phyloP scores from a whole-genome alignment of 2,329 filamentous ascomycete species.

The Gliomastix tumulicola region DNA sequence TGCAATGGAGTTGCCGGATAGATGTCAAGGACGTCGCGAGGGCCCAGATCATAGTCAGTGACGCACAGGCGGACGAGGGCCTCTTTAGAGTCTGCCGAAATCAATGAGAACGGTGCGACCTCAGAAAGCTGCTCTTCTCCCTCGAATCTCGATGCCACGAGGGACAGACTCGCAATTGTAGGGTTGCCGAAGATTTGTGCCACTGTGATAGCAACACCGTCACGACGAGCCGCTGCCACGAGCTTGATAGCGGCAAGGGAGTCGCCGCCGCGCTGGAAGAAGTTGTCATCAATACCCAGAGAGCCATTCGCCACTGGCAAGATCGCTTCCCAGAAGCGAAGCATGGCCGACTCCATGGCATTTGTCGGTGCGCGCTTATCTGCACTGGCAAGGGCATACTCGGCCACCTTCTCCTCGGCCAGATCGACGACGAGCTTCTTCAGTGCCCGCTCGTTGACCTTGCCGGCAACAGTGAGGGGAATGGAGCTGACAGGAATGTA shows the following conservation, averaged over 20 bases:
- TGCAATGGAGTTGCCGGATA: conserved; percentile 28
- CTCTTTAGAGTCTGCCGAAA: no score
- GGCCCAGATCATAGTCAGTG: conserved; percentile 1
- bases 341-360: neutral
- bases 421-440: neutral
- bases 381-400: no score
- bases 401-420: no score
- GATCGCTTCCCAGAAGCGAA: conserved; percentile 16
- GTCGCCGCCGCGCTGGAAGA: conserved; percentile 34
- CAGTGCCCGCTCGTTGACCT: conserved; percentile 33
- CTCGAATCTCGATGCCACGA: no score
- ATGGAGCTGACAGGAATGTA: conserved; percentile 28
- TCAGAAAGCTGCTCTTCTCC: no score
- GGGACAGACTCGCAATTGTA: neutral
- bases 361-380: neutral
- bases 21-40: conserved; percentile 16
- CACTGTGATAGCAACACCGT: conserved; percentile 5
- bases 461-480: conserved; percentile 30
- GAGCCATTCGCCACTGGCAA: no score
- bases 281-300: conserved; percentile 22
- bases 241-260: conserved; percentile 26
- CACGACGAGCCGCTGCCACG: conserved; percentile 12
- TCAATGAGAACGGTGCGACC: no score
- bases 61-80: no score
- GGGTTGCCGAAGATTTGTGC: conserved; percentile 5